Percentiles rank a stretch among this genome's conserved stretches.
These are phyloP conservation scores for Staphylotrichum tortipilum DNA, from an alignment of 495 filamentous ascomycete species.

Conservation along the genomic window DNA sequence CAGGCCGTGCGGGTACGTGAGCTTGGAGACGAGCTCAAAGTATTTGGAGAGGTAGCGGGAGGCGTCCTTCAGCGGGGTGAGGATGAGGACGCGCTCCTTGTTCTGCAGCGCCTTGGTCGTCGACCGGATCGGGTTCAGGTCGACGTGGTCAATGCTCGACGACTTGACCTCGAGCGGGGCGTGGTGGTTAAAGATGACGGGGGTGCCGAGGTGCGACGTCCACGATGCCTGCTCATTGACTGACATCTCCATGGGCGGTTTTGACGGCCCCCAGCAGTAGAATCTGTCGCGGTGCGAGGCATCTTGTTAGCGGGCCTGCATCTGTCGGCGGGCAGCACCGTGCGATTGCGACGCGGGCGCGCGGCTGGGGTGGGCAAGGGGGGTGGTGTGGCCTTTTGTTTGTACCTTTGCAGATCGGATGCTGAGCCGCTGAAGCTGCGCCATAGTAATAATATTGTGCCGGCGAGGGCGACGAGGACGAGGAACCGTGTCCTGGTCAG, in stretches of 20 bases:
- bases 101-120: constrained; percentile 67
- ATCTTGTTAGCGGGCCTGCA: constrained; percentile 3
- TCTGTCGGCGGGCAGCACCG: too few species aligned
- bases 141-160: constrained; percentile 62
- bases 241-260: constrained; percentile 88
- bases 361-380: neutral
- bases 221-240: constrained; percentile 82
- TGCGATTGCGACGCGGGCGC: neutral
- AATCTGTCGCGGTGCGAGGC: constrained; percentile 49
- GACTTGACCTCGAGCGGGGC: constrained; percentile 75
- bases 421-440: constrained; percentile 74
- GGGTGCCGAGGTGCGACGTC: constrained; percentile 80
- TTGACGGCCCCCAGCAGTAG: constrained; percentile 91
- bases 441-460: constrained; percentile 80
- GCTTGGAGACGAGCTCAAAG: constrained; percentile 82
- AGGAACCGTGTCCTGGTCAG: constrained; percentile 74
- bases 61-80: constrained; percentile 91
- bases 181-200: constrained; percentile 93
- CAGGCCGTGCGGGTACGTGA: constrained; percentile 89
- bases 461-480: constrained; percentile 61
- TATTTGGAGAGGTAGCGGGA: constrained; percentile 71
- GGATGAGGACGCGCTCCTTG: constrained; percentile 83
- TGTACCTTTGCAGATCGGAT: constrained; percentile 85
- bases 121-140: constrained; percentile 81
- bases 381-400: too few species aligned